A percentile compares a stretch with the other conserved stretches of the same genome.
These are phyloP conservation scores for Mediolabrus comicus DNA, from an alignment of 108 stramenopile species.

Conservation along the genomic window DNA sequence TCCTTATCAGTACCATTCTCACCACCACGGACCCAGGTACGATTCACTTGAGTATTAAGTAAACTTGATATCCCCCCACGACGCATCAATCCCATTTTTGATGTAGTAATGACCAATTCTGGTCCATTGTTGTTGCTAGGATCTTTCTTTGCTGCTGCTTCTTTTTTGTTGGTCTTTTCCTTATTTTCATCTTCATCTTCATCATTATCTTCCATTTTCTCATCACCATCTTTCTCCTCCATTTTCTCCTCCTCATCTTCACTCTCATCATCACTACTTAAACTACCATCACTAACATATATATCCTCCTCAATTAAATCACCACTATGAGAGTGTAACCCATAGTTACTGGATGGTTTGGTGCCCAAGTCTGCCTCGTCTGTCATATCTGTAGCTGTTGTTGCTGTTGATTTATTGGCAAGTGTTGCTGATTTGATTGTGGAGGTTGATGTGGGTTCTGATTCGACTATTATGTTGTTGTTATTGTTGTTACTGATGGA, in stretches of 20 bases:
- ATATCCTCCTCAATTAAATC: slow-evolving; percentile 79
- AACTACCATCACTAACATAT: slow-evolving; percentile 70
- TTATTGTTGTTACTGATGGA: background rate
- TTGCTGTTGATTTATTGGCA: background rate
- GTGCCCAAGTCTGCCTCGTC: slow-evolving; percentile 32
- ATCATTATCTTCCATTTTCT: slow-evolving; percentile 18
- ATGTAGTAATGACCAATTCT: slow-evolving; percentile 69
- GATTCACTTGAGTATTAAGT: slow-evolving; percentile 62
- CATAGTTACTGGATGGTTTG: slow-evolving; percentile 45
- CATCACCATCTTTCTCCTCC: slow-evolving; percentile 19
- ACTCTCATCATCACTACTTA: slow-evolving; percentile 2
- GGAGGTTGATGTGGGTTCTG: background rate
- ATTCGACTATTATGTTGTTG: background rate
- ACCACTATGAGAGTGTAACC: slow-evolving; percentile 74
- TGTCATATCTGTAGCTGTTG: background rate
- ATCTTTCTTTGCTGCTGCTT: slow-evolving; percentile 1
- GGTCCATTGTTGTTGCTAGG: background rate
- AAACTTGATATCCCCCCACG: slow-evolving; percentile 51
- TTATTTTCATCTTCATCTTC: slow-evolving; percentile 3
- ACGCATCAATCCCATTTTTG: slow-evolving; percentile 84
- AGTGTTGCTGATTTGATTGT: slow-evolving; percentile 31
- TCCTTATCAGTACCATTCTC: background rate
- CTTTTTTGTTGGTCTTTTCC: background rate
- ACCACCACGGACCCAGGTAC: slow-evolving; percentile 70
- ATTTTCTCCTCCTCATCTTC: background rate